These are phyloP conservation scores for Candida pseudoglaebosa DNA, from an alignment of 805 yeast genomes.

Conservation along the genomic window DNA sequence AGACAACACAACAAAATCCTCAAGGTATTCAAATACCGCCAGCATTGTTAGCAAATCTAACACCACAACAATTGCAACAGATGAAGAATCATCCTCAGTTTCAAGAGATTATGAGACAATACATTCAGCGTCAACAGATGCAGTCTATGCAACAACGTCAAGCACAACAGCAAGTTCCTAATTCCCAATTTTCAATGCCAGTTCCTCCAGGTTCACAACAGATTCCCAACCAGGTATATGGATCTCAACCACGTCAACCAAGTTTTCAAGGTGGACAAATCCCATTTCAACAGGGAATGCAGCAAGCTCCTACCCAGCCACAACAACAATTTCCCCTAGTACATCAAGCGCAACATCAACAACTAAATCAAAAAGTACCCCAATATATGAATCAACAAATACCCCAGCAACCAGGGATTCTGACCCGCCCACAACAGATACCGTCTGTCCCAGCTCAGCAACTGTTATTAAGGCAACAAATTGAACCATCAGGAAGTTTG, in stretches of 20 bases:
- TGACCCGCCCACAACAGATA: not conserved
- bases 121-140: slow-evolving; percentile 38
- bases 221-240: slow-evolving; percentile 5
- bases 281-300: slow-evolving; percentile 7
- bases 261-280: slow-evolving; percentile 3
- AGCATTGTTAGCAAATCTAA: slow-evolving; percentile 25
- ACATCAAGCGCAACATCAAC: slow-evolving; percentile 2
- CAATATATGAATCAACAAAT: not conserved
- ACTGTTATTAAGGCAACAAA: slow-evolving; percentile 18
- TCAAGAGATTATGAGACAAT: slow-evolving; percentile 37
- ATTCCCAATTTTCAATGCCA: slow-evolving; percentile 6
- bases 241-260: slow-evolving; percentile 5
- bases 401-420: not conserved
- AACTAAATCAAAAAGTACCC: not conserved
- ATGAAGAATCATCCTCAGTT: slow-evolving; percentile 41
- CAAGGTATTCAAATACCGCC: slow-evolving; percentile 18
- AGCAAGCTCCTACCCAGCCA: slow-evolving; percentile 10
- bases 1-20: slow-evolving; percentile 6
- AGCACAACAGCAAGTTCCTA: slow-evolving; percentile 20
- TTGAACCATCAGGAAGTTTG: slow-evolving; percentile 8
- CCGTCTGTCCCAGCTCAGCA: not conserved
- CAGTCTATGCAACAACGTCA: slow-evolving; percentile 36
- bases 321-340: slow-evolving; percentile 10
- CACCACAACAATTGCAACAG: slow-evolving; percentile 42
- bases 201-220: too few relatives aligned